phyloP scores from a whole-genome alignment of 139 green algal species.

The Chlorella sorokiniana region DNA sequence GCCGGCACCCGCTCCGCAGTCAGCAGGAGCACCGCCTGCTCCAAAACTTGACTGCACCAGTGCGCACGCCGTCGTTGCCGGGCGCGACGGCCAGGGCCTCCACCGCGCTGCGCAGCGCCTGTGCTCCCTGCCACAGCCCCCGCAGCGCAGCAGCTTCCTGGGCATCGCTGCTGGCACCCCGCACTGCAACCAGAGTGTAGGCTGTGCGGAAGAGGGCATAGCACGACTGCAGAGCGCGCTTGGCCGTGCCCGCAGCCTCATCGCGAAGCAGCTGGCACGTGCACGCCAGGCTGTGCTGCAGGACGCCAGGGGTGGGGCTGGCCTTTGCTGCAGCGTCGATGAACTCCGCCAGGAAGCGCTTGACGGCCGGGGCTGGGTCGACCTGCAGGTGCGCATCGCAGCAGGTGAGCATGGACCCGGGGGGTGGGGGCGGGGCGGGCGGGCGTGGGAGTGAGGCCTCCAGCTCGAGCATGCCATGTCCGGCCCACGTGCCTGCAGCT shows the following conservation, averaged over 20 bases:
- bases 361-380: slow-evolving; percentile 44
- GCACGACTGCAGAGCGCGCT: slow-evolving; percentile 26
- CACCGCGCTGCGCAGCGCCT: slow-evolving; percentile 10
- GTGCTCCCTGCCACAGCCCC: slow-evolving; percentile 37
- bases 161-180: background rate
- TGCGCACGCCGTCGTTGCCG: slow-evolving; percentile 30
- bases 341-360: slow-evolving; percentile 40
- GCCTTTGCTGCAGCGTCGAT: slow-evolving; percentile 29
- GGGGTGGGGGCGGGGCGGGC: background rate
- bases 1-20: slow-evolving; percentile 47
- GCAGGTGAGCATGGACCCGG: background rate
- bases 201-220: slow-evolving; percentile 9
- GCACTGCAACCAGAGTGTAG: slow-evolving; percentile 22
- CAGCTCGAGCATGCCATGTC: too few species aligned
- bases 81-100: slow-evolving; percentile 1
- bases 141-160: background rate
- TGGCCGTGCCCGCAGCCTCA: background rate
- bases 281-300: slow-evolving; percentile 16
- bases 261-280: slow-evolving; percentile 34
- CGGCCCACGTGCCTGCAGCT: slow-evolving; percentile 47
- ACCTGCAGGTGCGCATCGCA: slow-evolving; percentile 15
- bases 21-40: slow-evolving; percentile 50
- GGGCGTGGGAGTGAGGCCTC: too few species aligned
- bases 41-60: slow-evolving; percentile 50
- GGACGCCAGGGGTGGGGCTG: slow-evolving; percentile 1